Conservation (phyloP, 164 flowering plant genomes). For the Vitis rotundifolia region DNA sequence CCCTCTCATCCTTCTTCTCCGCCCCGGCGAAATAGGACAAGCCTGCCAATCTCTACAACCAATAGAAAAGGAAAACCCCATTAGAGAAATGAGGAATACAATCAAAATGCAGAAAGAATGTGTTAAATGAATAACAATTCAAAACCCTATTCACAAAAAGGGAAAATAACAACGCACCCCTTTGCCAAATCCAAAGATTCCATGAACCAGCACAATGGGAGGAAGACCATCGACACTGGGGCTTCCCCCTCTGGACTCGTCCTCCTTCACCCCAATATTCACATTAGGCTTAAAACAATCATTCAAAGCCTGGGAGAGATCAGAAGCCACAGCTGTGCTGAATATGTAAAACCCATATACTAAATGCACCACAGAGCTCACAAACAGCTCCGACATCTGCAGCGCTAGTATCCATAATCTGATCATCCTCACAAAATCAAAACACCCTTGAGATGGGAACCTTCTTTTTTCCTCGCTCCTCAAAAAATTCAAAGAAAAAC, state of each 20-base stretch:
- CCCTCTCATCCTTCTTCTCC: slow-evolving; percentile 94
- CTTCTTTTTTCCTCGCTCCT: slow-evolving; percentile 5
- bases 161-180: slow-evolving; percentile 54
- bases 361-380: slow-evolving; percentile 81
- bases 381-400: slow-evolving; percentile 66
- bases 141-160: background rate
- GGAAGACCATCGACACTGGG: slow-evolving; percentile 44
- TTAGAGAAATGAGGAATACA: slow-evolving; percentile 5
- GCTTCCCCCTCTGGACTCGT: slow-evolving; percentile 5
- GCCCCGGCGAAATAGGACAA: slow-evolving; percentile 96
- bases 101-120: background rate
- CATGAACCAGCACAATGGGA: slow-evolving; percentile 94
- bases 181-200: slow-evolving; percentile 98
- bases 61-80: slow-evolving; percentile 7
- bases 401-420: slow-evolving; percentile 53
- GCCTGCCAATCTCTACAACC: slow-evolving; percentile 78
- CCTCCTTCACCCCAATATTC: slow-evolving; percentile 22
- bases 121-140: background rate
- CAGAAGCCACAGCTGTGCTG: slow-evolving; percentile 86
- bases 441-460: background rate
- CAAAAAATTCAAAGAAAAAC: background rate
- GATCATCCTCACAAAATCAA: slow-evolving; percentile 33
- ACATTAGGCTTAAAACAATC: slow-evolving; percentile 47
- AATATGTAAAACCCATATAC: slow-evolving; percentile 84
- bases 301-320: slow-evolving; percentile 58